Conservation (phyloP, 2,329 filamentous ascomycete species). For the Neonectria neomacrospora region DNA sequence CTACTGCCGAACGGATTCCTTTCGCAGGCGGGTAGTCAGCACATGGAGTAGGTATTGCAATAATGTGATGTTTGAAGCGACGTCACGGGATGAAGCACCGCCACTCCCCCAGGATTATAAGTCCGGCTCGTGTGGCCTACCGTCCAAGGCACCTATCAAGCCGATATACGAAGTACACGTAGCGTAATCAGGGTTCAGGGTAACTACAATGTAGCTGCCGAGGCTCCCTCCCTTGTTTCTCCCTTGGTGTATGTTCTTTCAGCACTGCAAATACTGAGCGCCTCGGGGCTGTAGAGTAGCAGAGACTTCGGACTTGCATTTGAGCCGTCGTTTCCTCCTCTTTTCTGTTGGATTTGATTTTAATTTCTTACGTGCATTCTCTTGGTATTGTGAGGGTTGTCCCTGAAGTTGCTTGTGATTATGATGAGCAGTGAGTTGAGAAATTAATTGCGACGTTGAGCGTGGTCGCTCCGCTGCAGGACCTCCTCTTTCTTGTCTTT, state of each 20-base stretch:
- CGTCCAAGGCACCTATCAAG: background rate
- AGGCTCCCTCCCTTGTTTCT: background rate
- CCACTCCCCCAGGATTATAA: background rate
- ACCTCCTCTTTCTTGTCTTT: too few relatives aligned
- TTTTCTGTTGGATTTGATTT: background rate
- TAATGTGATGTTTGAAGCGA: constrained; percentile 19
- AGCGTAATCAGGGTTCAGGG: background rate
- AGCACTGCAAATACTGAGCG: background rate
- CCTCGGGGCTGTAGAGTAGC: background rate
- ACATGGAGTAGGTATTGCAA: constrained; percentile 10
- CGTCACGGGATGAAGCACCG: constrained; percentile 4
- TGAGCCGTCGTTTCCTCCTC: background rate
- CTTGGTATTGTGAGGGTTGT: background rate
- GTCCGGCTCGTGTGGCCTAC: background rate
- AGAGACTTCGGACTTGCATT: background rate
- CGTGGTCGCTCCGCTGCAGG: too few relatives aligned
- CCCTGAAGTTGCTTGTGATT: background rate
- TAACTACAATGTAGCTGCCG: background rate
- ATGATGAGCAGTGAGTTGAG: too few relatives aligned
- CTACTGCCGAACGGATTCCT: background rate
- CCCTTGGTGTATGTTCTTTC: background rate
- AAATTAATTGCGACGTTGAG: too few relatives aligned
- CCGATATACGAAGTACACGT: background rate
- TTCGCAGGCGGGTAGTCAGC: constrained; percentile 11
- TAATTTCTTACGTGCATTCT: background rate